Conservation (phyloP, 805 yeast genomes). For the Yarrowia keelungensis region DNA sequence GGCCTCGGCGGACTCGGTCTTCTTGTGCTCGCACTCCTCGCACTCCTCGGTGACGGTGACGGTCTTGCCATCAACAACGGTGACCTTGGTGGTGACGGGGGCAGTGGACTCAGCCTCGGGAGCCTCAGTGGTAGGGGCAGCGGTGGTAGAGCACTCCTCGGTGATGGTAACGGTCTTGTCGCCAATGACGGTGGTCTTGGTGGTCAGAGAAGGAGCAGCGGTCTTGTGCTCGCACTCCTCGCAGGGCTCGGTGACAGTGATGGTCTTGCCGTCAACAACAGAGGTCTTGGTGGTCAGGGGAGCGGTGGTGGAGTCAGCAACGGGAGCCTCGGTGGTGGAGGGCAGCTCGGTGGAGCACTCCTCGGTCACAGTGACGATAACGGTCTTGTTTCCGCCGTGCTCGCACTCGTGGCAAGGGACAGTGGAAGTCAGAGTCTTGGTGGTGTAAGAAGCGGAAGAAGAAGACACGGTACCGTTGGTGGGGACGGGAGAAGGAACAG, state of each 20-base stretch:
- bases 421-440: conserved; percentile 41
- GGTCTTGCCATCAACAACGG: conserved; percentile 67
- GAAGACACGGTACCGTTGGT: conserved; percentile 27
- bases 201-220: conserved; percentile 61
- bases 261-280: conserved; percentile 33
- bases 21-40: conserved; percentile 41
- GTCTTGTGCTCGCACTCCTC: conserved; percentile 26
- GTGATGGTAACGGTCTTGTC: conserved; percentile 24
- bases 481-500: conserved; percentile 40
- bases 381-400: conserved; percentile 40
- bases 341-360: conserved; percentile 41
- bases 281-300: conserved; percentile 50
- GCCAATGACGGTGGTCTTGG: conserved; percentile 36
- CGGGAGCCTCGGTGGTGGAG: conserved; percentile 52
- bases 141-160: conserved; percentile 39
- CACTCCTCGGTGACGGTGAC: conserved; percentile 84
- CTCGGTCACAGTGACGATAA: conserved; percentile 38
- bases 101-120: conserved; percentile 30
- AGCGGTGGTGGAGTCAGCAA: conserved; percentile 79
- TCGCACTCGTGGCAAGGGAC: conserved; percentile 44
- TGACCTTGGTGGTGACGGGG: conserved; percentile 52
- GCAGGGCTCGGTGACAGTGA: conserved; percentile 56
- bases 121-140: conserved; percentile 41
- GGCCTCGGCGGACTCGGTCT: conserved; percentile 40
- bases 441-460: conserved; percentile 37